Evolutionary conservation across 2,329 filamentous ascomycete genomes (phyloP).

Genomic region (Aspergillus pseudotamarii): DNA sequence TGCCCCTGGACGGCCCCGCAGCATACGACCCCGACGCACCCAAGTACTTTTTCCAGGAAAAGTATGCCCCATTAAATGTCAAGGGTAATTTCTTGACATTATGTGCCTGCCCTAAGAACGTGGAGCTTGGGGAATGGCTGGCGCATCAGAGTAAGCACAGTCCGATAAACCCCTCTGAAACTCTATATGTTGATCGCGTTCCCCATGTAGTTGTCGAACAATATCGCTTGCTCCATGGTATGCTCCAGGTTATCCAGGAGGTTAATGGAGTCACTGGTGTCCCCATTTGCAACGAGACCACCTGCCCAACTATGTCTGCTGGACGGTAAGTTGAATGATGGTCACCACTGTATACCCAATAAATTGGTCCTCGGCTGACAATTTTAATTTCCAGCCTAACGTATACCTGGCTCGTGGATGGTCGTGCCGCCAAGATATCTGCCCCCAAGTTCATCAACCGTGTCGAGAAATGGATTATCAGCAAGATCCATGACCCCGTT

Average conservation of each 20-base stretch:
- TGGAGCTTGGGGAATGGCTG: constrained; percentile 93
- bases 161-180: constrained; percentile 2
- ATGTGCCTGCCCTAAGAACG: constrained; percentile 87
- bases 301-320: constrained; percentile 91
- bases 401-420: constrained; percentile 93
- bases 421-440: constrained; percentile 86
- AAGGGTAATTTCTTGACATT: constrained; percentile 98
- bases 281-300: constrained; percentile 79
- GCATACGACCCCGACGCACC: constrained; percentile 46
- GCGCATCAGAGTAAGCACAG: constrained; percentile 78
- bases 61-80: constrained; percentile 78
- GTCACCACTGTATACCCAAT: neutral
- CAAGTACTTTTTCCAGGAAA: constrained; percentile 56
- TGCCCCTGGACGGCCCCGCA: constrained; percentile 39
- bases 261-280: constrained; percentile 74
- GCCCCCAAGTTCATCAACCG: constrained; percentile 92
- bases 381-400: constrained; percentile 66
- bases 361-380: constrained; percentile 19
- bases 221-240: constrained; percentile 84
- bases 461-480: constrained; percentile 95
- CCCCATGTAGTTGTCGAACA: constrained; percentile 77
- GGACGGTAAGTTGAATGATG: constrained; percentile 69
- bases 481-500: constrained; percentile 86
- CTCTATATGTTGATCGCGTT: neutral
- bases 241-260: constrained; percentile 85